Conservation (phyloP, 2,329 filamentous ascomycete genomes). For the Xylaria arbuscula region DNA sequence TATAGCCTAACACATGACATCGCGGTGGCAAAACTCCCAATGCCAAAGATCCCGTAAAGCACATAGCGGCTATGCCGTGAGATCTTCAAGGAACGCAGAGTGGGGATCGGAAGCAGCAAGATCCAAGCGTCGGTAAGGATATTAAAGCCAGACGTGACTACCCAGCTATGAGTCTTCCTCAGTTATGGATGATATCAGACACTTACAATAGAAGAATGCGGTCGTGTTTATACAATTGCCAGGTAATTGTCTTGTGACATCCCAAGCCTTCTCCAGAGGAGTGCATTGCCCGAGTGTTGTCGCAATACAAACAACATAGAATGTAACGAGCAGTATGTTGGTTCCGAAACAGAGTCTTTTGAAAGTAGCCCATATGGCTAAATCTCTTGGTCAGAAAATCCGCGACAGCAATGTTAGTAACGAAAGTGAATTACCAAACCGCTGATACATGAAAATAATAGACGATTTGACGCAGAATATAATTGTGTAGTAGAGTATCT, state of each 20-base stretch:
- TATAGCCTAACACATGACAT: conserved; percentile 55
- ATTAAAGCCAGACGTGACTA: conserved; percentile 57
- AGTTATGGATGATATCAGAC: neutral
- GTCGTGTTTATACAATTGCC: conserved; percentile 57
- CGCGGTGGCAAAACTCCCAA: conserved; percentile 53
- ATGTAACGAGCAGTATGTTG: conserved; percentile 54
- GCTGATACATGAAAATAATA: conserved; percentile 59
- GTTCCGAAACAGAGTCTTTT: conserved; percentile 50
- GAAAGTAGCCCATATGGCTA: conserved; percentile 45
- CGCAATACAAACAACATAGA: conserved; percentile 55
- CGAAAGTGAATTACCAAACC: conserved; percentile 52
- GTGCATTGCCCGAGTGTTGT: conserved; percentile 56
- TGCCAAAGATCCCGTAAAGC: conserved; percentile 58
- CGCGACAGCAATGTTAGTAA: neutral
- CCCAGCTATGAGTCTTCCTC: conserved; percentile 3
- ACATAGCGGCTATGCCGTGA: conserved; percentile 62
- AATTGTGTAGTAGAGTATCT: conserved; percentile 56
- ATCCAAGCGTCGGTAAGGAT: conserved; percentile 61
- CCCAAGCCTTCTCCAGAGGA: conserved; percentile 58
- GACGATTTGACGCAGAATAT: conserved; percentile 57
- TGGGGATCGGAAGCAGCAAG: conserved; percentile 57
- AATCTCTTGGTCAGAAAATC: conserved; percentile 18
- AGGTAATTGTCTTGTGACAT: conserved; percentile 47
- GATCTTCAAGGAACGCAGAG: conserved; percentile 59
- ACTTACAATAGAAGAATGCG: conserved; percentile 56